phyloP scores from a whole-genome alignment of 345 rosid genomes.

The Dipteronia sinensis region DNA sequence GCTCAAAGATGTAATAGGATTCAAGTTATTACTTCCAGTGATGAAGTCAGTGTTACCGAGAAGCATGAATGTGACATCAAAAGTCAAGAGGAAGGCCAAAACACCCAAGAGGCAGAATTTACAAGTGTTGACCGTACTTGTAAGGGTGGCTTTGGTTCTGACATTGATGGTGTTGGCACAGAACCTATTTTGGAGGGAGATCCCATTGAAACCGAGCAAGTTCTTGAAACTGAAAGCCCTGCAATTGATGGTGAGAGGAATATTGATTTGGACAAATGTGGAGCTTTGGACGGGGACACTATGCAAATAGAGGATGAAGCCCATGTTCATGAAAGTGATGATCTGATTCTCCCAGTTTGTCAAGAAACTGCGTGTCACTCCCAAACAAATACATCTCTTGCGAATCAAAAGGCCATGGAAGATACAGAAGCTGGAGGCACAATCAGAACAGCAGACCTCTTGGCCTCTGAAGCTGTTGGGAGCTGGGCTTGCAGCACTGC shows the following conservation, averaged over 20 bases:
- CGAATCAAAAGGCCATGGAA: slow-evolving; percentile 42
- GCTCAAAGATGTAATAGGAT: slow-evolving; percentile 41
- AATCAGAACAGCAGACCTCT: slow-evolving; percentile 74
- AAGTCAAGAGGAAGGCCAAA: slow-evolving; percentile 69
- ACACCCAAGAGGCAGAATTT: slow-evolving; percentile 78
- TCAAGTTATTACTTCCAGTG: slow-evolving; percentile 51
- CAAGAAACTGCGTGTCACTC: slow-evolving; percentile 27
- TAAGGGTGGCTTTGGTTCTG: slow-evolving; percentile 84
- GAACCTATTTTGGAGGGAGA: slow-evolving; percentile 60
- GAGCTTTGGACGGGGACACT: slow-evolving; percentile 61
- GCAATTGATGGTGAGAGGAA: slow-evolving; percentile 44
- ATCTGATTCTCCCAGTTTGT: slow-evolving; percentile 30
- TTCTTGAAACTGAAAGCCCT: slow-evolving; percentile 78
- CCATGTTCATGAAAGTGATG: slow-evolving; percentile 47
- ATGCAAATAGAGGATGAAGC: slow-evolving; percentile 82
- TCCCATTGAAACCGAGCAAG: slow-evolving; percentile 68
- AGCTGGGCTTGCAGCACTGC: slow-evolving; percentile 90
- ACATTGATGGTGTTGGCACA: slow-evolving; percentile 64
- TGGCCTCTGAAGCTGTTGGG: slow-evolving; percentile 85
- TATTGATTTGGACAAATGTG: slow-evolving; percentile 39
- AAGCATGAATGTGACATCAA: slow-evolving; percentile 78
- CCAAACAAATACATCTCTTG: slow-evolving; percentile 36
- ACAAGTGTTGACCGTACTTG: slow-evolving; percentile 47
- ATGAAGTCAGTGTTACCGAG: slow-evolving; percentile 77
- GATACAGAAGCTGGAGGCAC: slow-evolving; percentile 69